Percentiles rank a stretch among this genome's conserved stretches.
These are phyloP conservation scores for Cladosporium sp. DNA, from an alignment of 2,329 filamentous ascomycete species.

Conservation along the genomic window DNA sequence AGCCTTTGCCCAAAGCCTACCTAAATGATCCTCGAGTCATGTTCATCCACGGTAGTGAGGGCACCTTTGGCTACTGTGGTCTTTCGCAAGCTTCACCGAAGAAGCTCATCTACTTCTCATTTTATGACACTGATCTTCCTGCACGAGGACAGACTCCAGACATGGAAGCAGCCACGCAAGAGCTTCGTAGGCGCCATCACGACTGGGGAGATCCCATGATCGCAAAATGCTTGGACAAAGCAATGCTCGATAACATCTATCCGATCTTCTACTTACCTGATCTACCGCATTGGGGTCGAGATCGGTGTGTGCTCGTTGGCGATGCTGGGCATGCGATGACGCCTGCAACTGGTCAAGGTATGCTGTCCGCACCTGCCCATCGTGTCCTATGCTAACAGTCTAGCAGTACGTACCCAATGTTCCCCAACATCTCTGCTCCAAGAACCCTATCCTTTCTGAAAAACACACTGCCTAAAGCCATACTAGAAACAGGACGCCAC, in stretches of 20 bases:
- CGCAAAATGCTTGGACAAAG: slow-evolving; percentile 33
- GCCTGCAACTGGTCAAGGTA: slow-evolving; percentile 21
- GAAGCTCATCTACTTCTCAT: slow-evolving; percentile 15
- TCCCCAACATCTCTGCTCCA: too few relatives aligned
- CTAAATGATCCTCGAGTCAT: slow-evolving; percentile 33
- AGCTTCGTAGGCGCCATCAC: slow-evolving; percentile 39
- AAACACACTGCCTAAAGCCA: too few relatives aligned
- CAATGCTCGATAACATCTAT: slow-evolving; percentile 27
- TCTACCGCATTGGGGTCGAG: slow-evolving; percentile 38
- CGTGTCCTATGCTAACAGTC: not conserved
- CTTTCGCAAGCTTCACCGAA: slow-evolving; percentile 4
- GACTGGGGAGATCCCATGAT: slow-evolving; percentile 44
- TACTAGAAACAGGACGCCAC: too few relatives aligned
- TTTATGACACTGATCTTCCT: slow-evolving; percentile 10
- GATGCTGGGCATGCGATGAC: slow-evolving; percentile 39
- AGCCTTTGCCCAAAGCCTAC: slow-evolving; percentile 29
- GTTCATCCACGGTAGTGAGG: slow-evolving; percentile 44
- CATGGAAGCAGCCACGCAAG: slow-evolving; percentile 25
- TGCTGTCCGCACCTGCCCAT: not conserved
- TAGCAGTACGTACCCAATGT: not conserved
- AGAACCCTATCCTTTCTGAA: too few relatives aligned
- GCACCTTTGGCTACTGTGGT: slow-evolving; percentile 47
- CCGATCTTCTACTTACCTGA: slow-evolving; percentile 44
- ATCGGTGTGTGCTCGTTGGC: slow-evolving; percentile 30
- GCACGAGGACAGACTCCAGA: slow-evolving; percentile 1